Evolutionary conservation across 352 stramenopile genomes (phyloP).

Genomic region (Pythium dissotocum): DNA sequence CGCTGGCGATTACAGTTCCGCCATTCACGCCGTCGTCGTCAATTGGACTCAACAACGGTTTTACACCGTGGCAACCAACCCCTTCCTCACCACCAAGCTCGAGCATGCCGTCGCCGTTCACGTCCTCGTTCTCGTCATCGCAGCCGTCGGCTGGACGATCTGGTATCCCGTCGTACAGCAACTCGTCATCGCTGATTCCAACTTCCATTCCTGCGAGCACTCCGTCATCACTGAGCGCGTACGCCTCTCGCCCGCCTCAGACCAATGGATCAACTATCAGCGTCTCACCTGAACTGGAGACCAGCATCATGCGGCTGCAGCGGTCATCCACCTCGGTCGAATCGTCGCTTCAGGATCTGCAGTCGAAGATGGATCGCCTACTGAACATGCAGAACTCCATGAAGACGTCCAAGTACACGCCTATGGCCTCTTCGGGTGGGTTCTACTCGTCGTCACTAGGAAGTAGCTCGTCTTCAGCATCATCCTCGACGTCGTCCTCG

Average conservation of each 20-base stretch:
- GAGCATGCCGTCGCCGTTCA: background rate
- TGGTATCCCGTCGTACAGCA: slow-evolving; percentile 11
- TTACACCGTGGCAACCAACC: slow-evolving; percentile 22
- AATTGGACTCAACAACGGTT: slow-evolving; percentile 13
- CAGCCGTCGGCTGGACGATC: background rate
- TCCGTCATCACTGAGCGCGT: slow-evolving; percentile 31
- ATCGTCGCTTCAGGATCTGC: slow-evolving; percentile 64
- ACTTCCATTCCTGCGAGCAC: slow-evolving; percentile 9
- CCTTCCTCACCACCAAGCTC: slow-evolving; percentile 4
- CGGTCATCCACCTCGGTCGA: slow-evolving; percentile 81
- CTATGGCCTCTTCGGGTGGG: slow-evolving; percentile 28
- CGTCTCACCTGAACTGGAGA: slow-evolving; percentile 51
- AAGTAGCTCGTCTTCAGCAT: background rate
- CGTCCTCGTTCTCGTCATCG: slow-evolving; percentile 11
- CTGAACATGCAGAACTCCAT: slow-evolving; percentile 56
- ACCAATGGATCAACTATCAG: slow-evolving; percentile 8
- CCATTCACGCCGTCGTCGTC: slow-evolving; percentile 7
- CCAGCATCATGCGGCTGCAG: slow-evolving; percentile 64
- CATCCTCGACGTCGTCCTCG: slow-evolving; percentile 22
- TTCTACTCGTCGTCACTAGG: slow-evolving; percentile 39
- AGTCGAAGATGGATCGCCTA: slow-evolving; percentile 81
- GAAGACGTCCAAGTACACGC: slow-evolving; percentile 47
- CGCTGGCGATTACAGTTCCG: slow-evolving; percentile 12
- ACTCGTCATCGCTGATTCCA: slow-evolving; percentile 28
- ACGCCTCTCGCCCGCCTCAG: slow-evolving; percentile 27